Evolutionary conservation across 2,329 filamentous ascomycete species (phyloP).

Genomic region (Hymenoscyphus salicellus): DNA sequence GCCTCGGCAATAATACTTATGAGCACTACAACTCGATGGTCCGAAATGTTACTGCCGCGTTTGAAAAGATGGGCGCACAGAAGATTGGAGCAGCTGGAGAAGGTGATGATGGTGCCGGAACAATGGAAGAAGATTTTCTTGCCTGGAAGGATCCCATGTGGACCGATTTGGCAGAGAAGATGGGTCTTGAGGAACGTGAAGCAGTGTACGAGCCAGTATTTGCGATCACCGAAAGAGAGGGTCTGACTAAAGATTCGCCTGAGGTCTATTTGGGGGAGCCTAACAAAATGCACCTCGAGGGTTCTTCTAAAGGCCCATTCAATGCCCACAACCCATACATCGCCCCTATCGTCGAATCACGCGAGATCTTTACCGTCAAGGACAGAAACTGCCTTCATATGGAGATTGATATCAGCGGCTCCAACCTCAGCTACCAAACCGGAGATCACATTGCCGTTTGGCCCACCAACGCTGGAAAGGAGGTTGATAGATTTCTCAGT

Average conservation of each 20-base stretch:
- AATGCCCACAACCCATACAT: constrained; percentile 97
- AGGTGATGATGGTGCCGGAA: constrained; percentile 95
- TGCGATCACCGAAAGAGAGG: constrained; percentile 71
- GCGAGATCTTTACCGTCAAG: constrained; percentile 83
- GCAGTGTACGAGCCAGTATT: constrained; percentile 94
- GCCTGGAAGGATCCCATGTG: constrained; percentile 99
- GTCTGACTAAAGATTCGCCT: constrained; percentile 68
- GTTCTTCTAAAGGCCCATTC: constrained; percentile 79
- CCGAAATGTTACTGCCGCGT: constrained; percentile 77
- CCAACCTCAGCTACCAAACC: constrained; percentile 89
- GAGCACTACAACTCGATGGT: constrained; percentile 99
- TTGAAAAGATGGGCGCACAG: constrained; percentile 78
- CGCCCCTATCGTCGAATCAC: constrained; percentile 86
- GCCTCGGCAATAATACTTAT: constrained; percentile 98
- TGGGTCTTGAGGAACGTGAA: constrained; percentile 91
- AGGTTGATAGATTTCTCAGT: constrained; percentile 85
- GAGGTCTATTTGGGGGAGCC: constrained; percentile 94
- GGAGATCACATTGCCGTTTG: constrained; percentile 96
- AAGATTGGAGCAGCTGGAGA: constrained; percentile 87
- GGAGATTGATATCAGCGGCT: constrained; percentile 87
- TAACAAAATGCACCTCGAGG: constrained; percentile 92
- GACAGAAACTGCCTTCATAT: constrained; percentile 94
- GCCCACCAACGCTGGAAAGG: constrained; percentile 90
- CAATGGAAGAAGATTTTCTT: constrained; percentile 99
- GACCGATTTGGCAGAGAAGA: constrained; percentile 74